These are phyloP conservation scores for Botrytis paeoniae DNA, from an alignment of 2,329 filamentous ascomycete species.

Conservation along the genomic window DNA sequence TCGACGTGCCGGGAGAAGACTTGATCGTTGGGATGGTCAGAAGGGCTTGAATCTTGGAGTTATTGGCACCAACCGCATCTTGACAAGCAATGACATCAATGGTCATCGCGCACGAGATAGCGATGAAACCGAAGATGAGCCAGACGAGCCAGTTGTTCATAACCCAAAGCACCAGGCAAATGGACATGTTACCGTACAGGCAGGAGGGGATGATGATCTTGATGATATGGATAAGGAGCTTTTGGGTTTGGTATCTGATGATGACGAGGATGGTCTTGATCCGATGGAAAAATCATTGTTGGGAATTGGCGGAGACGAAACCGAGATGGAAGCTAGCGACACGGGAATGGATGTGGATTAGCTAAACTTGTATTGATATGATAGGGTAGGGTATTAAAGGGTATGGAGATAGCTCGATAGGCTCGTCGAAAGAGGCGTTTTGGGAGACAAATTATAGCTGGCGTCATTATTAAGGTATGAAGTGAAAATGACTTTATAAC, in stretches of 20 bases:
- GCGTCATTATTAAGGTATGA: conserved; percentile 3
- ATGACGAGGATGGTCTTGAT: conserved; percentile 45
- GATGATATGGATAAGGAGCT: conserved; percentile 56
- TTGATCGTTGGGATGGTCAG: conserved; percentile 66
- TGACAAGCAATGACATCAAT: conserved; percentile 26
- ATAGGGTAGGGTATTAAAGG: background rate
- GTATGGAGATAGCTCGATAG: conserved; percentile 10
- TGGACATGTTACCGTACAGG: conserved; percentile 22
- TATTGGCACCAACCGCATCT: conserved; percentile 34
- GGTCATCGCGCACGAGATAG: conserved; percentile 30
- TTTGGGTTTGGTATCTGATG: conserved; percentile 46
- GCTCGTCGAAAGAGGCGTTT: conserved; percentile 17
- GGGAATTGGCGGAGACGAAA: conserved; percentile 36
- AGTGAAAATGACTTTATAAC: background rate
- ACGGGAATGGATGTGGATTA: conserved; percentile 36
- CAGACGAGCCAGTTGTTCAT: conserved; percentile 37
- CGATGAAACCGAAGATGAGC: conserved; percentile 39
- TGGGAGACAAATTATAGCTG: background rate
- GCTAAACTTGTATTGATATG: conserved; percentile 10
- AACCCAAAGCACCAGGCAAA: conserved; percentile 42
- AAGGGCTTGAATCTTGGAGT: conserved; percentile 33
- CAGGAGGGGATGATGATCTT: conserved; percentile 45
- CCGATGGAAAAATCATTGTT: conserved; percentile 45
- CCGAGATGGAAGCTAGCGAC: conserved; percentile 37
- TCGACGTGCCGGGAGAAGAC: conserved; percentile 58